phyloP scores from a whole-genome alignment of 306 rosid genomes.

The Corylus avellana region DNA sequence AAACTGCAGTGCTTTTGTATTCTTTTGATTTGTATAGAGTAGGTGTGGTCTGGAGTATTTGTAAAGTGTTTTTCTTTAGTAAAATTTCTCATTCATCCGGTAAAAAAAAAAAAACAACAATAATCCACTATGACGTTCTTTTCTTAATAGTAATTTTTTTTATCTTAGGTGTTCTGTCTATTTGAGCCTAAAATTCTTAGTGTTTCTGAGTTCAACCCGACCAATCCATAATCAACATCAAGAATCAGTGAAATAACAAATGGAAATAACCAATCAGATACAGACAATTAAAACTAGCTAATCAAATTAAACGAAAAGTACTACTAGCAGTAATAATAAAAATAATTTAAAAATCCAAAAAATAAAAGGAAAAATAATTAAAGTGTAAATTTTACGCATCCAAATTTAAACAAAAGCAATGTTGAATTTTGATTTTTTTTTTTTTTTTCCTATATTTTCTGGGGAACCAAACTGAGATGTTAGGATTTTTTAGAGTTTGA shows the following conservation, averaged over 20 bases:
- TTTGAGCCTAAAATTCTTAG: not conserved
- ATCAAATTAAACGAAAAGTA: too few relatives aligned
- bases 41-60: too few relatives aligned
- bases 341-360: not conserved
- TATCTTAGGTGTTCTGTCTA: too few relatives aligned
- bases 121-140: not conserved
- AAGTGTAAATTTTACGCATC: not conserved
- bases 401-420: not conserved
- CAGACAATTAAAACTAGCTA: not conserved
- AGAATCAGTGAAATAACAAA: not conserved
- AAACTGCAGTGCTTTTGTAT: too few relatives aligned
- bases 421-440: not conserved
- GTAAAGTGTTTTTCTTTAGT: too few relatives aligned
- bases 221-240: not conserved
- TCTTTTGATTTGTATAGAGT: too few relatives aligned
- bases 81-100: too few relatives aligned
- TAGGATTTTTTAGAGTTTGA: slow-evolving; percentile 23
- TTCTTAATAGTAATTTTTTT: too few relatives aligned
- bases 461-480: not conserved
- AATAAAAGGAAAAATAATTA: too few relatives aligned
- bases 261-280: not conserved
- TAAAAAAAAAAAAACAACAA: not conserved
- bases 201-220: not conserved
- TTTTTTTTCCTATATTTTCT: not conserved
- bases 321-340: not conserved